phyloP scores from a whole-genome alignment of 2,329 filamentous ascomycete species.

The Ophiostoma himal-ulmi region DNA sequence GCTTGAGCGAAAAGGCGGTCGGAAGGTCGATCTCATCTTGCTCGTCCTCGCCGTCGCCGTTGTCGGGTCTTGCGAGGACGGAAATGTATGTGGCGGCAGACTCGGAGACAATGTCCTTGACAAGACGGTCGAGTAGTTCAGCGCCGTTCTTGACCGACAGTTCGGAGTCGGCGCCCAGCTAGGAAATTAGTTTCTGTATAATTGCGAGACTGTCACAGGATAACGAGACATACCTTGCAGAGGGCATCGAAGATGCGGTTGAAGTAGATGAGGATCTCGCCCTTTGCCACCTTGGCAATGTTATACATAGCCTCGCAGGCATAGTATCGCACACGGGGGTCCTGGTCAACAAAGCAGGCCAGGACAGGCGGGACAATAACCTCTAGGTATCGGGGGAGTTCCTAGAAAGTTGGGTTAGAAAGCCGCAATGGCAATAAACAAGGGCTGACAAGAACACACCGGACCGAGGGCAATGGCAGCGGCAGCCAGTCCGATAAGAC shows the following conservation, averaged over 20 bases:
- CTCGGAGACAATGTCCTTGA: conserved; percentile 95
- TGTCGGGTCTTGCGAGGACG: conserved; percentile 58
- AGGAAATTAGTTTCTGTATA: neutral
- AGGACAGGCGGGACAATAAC: conserved; percentile 94
- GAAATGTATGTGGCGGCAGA: conserved; percentile 94
- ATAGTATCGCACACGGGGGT: conserved; percentile 95
- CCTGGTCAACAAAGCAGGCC: conserved; percentile 95
- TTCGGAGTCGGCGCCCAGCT: conserved; percentile 90
- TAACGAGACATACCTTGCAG: conserved; percentile 67
- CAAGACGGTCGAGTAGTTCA: conserved; percentile 84
- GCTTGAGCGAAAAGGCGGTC: conserved; percentile 84
- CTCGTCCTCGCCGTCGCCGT: conserved; percentile 37
- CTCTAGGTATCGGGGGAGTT: conserved; percentile 84
- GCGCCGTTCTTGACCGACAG: conserved; percentile 97
- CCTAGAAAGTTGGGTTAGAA: conserved; percentile 44
- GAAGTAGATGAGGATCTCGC: conserved; percentile 94
- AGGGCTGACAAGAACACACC: conserved; percentile 44
- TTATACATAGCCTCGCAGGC: conserved; percentile 99
- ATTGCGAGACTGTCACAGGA: neutral
- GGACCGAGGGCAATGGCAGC: conserved; percentile 91
- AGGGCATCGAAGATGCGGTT: conserved; percentile 97
- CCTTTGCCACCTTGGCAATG: conserved; percentile 97
- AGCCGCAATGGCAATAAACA: neutral
- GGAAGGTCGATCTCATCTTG: conserved; percentile 50
- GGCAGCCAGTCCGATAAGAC: conserved; percentile 88